Base-by-base conservation (phyloP, 768 basidiomycete species). In the Boletus coccyginus region DNA sequence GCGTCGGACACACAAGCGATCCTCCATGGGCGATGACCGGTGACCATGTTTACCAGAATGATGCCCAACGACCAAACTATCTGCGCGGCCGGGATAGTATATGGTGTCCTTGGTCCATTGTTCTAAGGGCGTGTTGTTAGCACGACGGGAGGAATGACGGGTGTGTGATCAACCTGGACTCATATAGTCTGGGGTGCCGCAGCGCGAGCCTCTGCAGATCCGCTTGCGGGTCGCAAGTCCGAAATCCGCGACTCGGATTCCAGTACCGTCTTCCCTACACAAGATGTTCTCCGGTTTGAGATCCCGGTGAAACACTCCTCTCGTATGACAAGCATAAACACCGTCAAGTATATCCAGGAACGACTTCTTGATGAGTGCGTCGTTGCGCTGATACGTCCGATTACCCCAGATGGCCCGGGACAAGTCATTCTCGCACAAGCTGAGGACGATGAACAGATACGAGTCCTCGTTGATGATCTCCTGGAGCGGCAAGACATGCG, bases 241-340 rank as follows among this genome's bases (percentile, higher is more conserved):
- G 77, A 93, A 94, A 71, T 94, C 92, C 8, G 88, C 84, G 48
- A 93, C 75, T 53, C 77, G 78, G 36, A 92, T 76, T 57, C 74
- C 71, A 41, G 69, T 65, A 16, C 86, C 85, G 49, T 71, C 83
- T 65, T 69, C 72, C 57, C 69, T 79, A 65, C 82, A 85, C 38
- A 94, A 73, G 29, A 92, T 78, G 68, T 87, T 92, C 68, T 93
- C 92, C 1, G 92, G 92, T 70, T 94, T 94, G 65, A 95, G 80
- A 64, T 94, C 91, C 27, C 92, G 87, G 72, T 94, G 93, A 66
- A 81, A 92, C 58, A 94, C 83, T 11, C 84, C 82, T 41, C 77
- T 75, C 41, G 74, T 68, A 64, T 94, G 91, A 65, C 88, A 91
- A 66, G 87, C 79, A 47, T 86, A 78, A 42, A 94, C 82, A 1